Base-by-base conservation (phyloP, 805 yeast species). In the Starmerella bacillaris region DNA sequence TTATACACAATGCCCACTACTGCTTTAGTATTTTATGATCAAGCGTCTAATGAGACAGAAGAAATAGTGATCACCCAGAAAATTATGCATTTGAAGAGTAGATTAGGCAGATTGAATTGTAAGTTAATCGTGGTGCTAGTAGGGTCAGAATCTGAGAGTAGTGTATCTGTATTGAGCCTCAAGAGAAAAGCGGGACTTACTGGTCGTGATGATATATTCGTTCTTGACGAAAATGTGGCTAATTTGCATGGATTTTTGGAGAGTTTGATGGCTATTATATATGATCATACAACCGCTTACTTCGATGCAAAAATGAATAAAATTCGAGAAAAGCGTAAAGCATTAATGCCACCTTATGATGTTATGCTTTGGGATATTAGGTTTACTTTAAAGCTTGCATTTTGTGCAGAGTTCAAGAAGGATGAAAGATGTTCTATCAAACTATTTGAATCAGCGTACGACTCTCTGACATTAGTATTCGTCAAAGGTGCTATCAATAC, bases 371-470 rank as follows among this genome's bases (percentile, higher is more conserved):
- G 71, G 68, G 58, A 61, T 5, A 61, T 68, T 0, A 54, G 78
- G 20, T 68, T 68, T 43, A 59, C 67, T 1, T 46, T 67, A 36
- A 72, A 72, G 43, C 52, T 60, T 22, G 74, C 72, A 0, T 52
- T 62, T 3, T 51, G 70, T 22, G 59, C 67, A 14, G 74, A 72
- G 45, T 53, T 67, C 40, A 59, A 61, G 38, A 63, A 63, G 43
- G 59, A 61, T 43, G 38, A 56, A 40, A 74, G 67, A n/a, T 50
- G 57, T 14, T 61, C 75, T 1, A 51, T 65, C n/a, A 68, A 64
- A 39, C 49, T 61, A 11, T 61, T 63, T 46, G 76, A 72, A 39
- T 54, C 61, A 14, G 62, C 72, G 0, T 72, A 73, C 45, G 74
- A 70, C 37, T 55, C 64, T 24, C 41, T 71, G 22, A 48, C 68